Percentiles rank a stretch among this genome's conserved stretches.
phyloP scores from a whole-genome alignment of 805 yeast genomes.

The Candida oleophila region DNA sequence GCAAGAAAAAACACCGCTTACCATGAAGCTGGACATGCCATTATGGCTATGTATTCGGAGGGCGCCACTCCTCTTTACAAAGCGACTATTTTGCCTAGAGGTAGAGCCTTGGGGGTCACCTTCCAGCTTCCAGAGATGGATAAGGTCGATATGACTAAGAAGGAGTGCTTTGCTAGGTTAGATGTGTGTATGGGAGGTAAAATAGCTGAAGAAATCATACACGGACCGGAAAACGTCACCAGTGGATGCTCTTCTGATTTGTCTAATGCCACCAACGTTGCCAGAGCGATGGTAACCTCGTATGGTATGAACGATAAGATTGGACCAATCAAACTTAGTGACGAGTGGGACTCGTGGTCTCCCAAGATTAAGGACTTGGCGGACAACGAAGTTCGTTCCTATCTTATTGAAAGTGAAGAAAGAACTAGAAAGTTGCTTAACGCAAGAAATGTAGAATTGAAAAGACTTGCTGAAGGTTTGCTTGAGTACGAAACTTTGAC shows the following conservation, averaged over 20 bases:
- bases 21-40: conserved; percentile 99
- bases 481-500: conserved; percentile 94
- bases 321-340: conserved; percentile 89
- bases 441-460: conserved; percentile 66
- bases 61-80: conserved; percentile 96
- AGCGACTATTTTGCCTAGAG: conserved; percentile 96
- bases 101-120: conserved; percentile 94
- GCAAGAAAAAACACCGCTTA: conserved; percentile 91
- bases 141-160: conserved; percentile 87
- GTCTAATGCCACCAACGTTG: conserved; percentile 84
- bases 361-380: conserved; percentile 84
- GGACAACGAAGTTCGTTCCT: conserved; percentile 82
- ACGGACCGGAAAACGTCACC: conserved; percentile 90
- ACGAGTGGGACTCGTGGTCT: conserved; percentile 95
- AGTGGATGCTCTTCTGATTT: conserved; percentile 94
- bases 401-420: conserved; percentile 71
- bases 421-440: conserved; percentile 71
- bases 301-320: conserved; percentile 94
- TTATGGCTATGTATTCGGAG: conserved; percentile 91
- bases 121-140: conserved; percentile 98
- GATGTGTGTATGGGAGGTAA: conserved; percentile 99
- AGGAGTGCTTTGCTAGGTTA: conserved; percentile 84
- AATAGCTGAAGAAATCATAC: conserved; percentile 90
- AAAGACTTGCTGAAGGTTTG: conserved; percentile 87
- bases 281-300: conserved; percentile 94